Percentiles rank a stretch among this genome's conserved stretches.
These are phyloP conservation scores for Hypomontagnella submonticulosa DNA, from an alignment of 495 filamentous ascomycete species.

Conservation along the genomic window DNA sequence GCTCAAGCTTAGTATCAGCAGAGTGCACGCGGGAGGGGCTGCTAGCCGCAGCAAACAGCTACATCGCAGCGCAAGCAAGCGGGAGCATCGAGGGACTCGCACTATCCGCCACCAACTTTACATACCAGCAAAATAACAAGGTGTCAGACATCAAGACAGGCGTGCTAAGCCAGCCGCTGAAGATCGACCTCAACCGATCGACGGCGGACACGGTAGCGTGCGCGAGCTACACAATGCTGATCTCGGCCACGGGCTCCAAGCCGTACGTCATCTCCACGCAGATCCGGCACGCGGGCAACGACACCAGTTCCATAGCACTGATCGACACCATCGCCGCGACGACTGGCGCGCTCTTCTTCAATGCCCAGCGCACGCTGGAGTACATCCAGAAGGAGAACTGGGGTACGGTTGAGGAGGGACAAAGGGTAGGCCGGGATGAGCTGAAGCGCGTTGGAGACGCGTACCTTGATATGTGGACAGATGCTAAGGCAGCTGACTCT, in stretches of 20 bases:
- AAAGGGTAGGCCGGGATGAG: conserved; percentile 49
- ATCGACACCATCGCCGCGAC: conserved; percentile 62
- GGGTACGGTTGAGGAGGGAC: conserved; percentile 44
- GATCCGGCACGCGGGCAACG: conserved; percentile 52
- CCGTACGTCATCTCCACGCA: conserved; percentile 59
- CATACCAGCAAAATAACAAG: conserved; percentile 58
- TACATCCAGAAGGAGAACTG: conserved; percentile 59
- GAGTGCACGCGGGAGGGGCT: conserved; percentile 55
- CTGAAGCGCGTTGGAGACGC: conserved; percentile 58
- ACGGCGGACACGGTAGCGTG: conserved; percentile 56
- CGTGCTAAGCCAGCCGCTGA: conserved; percentile 50
- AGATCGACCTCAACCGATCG: conserved; percentile 52
- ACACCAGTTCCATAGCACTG: conserved; percentile 48
- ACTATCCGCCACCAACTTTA: conserved; percentile 51
- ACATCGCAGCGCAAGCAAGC: conserved; percentile 49
- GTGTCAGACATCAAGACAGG: conserved; percentile 46
- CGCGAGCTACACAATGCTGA: conserved; percentile 58
- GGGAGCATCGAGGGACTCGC: conserved; percentile 46
- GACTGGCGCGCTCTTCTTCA: conserved; percentile 60
- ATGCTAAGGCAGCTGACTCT: conserved; percentile 53
- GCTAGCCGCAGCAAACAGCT: conserved; percentile 51
- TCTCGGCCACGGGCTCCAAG: conserved; percentile 50
- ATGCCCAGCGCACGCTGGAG: conserved; percentile 54
- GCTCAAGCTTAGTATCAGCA: conserved; percentile 18
- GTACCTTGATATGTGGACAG: conserved; percentile 63